Evolutionary conservation across 169 alveolate genomes (phyloP).

Genomic region (Ichthyophthirius multifiliis): DNA sequence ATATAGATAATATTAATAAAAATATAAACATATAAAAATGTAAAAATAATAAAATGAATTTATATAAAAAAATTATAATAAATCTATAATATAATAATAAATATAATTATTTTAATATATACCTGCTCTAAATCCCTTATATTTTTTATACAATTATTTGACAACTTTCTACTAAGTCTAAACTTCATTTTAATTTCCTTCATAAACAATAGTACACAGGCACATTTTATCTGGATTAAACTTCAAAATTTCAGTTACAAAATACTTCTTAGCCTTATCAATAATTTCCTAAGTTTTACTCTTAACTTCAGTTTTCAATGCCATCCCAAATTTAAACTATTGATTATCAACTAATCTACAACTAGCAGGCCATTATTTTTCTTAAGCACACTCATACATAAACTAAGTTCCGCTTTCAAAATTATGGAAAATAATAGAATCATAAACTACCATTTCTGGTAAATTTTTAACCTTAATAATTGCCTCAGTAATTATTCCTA

Average conservation of each 20-base stretch:
- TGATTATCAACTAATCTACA: slow-evolving; percentile 75
- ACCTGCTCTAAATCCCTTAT: slow-evolving; percentile 71
- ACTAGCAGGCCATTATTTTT: slow-evolving; percentile 77
- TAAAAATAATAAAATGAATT: background rate
- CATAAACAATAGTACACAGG: slow-evolving; percentile 77
- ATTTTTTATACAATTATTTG: slow-evolving; percentile 44
- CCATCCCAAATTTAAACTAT: slow-evolving; percentile 74
- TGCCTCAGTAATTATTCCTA: slow-evolving; percentile 85
- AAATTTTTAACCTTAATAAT: slow-evolving; percentile 59
- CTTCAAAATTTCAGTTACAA: slow-evolving; percentile 63
- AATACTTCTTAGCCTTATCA: slow-evolving; percentile 72
- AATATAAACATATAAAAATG: background rate
- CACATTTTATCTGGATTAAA: slow-evolving; percentile 76
- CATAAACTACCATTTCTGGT: slow-evolving; percentile 72
- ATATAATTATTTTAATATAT: background rate
- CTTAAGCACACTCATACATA: slow-evolving; percentile 70
- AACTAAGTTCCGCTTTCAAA: slow-evolving; percentile 79
- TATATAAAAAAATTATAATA: no score
- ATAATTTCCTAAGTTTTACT: slow-evolving; percentile 47
- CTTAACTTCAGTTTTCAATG: slow-evolving; percentile 56
- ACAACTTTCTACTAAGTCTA: slow-evolving; percentile 51
- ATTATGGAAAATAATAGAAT: slow-evolving; percentile 80
- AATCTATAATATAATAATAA: no score
- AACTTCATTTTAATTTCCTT: slow-evolving; percentile 70
- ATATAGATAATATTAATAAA: background rate